Conservation (phyloP, 192 early-diverging fungal genomes). For the Coemansia sp. region DNA sequence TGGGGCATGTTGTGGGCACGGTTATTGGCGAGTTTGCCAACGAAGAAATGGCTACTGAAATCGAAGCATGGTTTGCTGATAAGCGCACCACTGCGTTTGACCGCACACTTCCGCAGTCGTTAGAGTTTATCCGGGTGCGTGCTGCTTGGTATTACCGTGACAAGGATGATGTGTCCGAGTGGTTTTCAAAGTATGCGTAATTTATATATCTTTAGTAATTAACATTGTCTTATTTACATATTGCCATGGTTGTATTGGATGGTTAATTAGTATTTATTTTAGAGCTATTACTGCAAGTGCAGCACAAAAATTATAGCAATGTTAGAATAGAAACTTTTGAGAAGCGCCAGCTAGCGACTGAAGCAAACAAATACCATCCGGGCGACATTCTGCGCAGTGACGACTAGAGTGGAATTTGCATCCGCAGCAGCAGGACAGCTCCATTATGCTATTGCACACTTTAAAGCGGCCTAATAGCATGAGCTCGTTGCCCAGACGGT, state of each 20-base stretch:
- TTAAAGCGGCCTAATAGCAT: constrained; percentile 12
- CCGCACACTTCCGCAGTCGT: constrained; percentile 64
- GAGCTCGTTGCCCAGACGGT: constrained; percentile 37
- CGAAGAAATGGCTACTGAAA: constrained; percentile 52
- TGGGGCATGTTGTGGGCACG: constrained; percentile 65
- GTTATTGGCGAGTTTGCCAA: constrained; percentile 61
- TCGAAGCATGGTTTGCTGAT: constrained; percentile 57
- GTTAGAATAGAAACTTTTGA: background rate
- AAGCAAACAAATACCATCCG: background rate
- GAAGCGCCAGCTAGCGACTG: background rate
- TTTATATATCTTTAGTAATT: too few species aligned
- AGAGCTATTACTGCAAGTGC: background rate
- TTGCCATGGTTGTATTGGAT: too few species aligned
- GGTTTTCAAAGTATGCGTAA: constrained; percentile 17
- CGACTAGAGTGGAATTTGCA: background rate
- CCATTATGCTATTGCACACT: constrained; percentile 1
- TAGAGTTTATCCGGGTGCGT: constrained; percentile 66
- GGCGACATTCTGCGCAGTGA: constrained; percentile 27
- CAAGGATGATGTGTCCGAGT: constrained; percentile 22
- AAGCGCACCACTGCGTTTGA: constrained; percentile 57
- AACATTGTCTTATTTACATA: too few species aligned
- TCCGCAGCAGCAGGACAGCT: constrained; percentile 3
- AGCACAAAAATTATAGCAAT: background rate
- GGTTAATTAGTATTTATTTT: background rate
- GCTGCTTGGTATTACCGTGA: constrained; percentile 47